Evolutionary conservation across 371 early-diverging fungal species (phyloP).

Genomic region (Mortierella sp.): DNA sequence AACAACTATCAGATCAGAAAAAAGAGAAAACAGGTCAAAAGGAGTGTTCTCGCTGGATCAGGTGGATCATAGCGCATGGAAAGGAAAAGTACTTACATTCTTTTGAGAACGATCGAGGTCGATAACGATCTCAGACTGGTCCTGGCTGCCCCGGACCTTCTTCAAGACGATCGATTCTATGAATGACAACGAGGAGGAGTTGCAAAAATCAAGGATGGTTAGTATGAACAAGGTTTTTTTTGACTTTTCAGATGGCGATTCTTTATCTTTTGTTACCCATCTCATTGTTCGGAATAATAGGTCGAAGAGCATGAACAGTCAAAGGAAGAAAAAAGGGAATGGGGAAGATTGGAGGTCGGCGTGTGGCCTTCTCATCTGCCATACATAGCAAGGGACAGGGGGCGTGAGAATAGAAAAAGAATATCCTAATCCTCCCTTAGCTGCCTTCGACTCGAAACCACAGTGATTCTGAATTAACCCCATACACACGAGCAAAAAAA

Average conservation of each 20-base stretch:
- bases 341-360: no score
- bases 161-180: conserved; percentile 30
- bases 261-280: neutral
- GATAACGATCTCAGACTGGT: conserved; percentile 38
- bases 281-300: neutral
- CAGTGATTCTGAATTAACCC: neutral
- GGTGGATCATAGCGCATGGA: neutral
- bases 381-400: neutral
- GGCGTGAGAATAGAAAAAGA: neutral
- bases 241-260: neutral
- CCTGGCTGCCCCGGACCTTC: conserved; percentile 4
- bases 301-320: neutral
- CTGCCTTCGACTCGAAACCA: neutral
- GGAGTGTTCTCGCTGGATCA: neutral
- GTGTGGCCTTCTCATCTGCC: no score
- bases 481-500: neutral
- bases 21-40: neutral
- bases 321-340: neutral
- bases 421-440: neutral
- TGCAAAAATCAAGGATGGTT: neutral
- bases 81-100: conserved; percentile 20
- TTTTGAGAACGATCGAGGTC: conserved; percentile 40
- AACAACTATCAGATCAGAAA: conserved; percentile 21
- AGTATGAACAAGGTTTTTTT: neutral
- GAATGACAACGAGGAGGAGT: neutral